Conservation (phyloP, 2,329 filamentous ascomycete species). For the Fusarium mundagurra region DNA sequence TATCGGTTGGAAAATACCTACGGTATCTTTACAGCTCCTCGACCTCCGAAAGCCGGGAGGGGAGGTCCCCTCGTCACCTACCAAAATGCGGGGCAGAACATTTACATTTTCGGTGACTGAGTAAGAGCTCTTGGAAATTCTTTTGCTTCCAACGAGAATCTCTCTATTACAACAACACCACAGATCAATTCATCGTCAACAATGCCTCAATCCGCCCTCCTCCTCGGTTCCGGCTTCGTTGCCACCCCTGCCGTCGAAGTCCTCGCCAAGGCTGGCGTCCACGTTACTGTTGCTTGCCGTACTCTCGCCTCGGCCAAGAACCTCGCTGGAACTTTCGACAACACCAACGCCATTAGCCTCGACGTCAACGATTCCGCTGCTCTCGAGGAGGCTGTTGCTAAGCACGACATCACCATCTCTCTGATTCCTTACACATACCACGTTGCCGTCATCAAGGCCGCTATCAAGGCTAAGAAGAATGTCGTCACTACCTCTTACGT, state of each 20-base stretch:
- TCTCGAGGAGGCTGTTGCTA: conserved; percentile 81
- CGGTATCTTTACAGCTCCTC: background rate
- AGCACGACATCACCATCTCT: conserved; percentile 81
- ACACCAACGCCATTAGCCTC: conserved; percentile 80
- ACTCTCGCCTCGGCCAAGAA: conserved; percentile 81
- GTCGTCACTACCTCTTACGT: conserved; percentile 96
- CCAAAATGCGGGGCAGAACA: conserved; percentile 12
- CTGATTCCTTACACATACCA: conserved; percentile 95
- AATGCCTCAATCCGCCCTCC: conserved; percentile 44
- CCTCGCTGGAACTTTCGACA: conserved; percentile 76
- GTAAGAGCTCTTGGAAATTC: conserved; percentile 11
- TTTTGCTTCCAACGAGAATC: conserved; percentile 17
- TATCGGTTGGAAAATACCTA: conserved; percentile 7
- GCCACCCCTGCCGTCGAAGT: conserved; percentile 73
- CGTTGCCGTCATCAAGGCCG: conserved; percentile 88
- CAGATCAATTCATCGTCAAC: conserved; percentile 4
- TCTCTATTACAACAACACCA: conserved; percentile 3
- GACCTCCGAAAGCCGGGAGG: conserved; percentile 16
- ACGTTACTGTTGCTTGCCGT: conserved; percentile 81
- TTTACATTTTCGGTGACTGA: conserved; percentile 10
- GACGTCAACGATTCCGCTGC: conserved; percentile 82
- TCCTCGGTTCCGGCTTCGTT: conserved; percentile 63
- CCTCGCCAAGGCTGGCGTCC: conserved; percentile 67
- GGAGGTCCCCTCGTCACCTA: conserved; percentile 12
- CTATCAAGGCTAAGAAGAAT: conserved; percentile 93